Base-by-base conservation (phyloP, 768 basidiomycete genomes). In the Mycena alexandri region DNA sequence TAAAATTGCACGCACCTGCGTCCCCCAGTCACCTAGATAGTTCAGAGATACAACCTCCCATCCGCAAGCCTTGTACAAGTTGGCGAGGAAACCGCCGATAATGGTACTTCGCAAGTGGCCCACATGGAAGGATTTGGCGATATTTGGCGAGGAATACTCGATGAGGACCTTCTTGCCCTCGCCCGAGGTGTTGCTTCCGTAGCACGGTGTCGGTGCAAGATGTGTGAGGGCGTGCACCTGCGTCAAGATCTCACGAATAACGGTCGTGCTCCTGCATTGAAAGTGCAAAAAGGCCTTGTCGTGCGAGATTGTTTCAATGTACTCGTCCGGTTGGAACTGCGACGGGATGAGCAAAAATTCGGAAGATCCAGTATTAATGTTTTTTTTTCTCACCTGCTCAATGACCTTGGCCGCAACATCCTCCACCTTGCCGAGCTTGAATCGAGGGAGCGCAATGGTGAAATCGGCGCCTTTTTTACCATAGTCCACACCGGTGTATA, bases 11-110 rank as follows among this genome's bases (percentile, higher is more conserved):
- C 84, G 76, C 43, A 95, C 96, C 86, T 98, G 97, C 46, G 96
- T 98, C 24, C 97, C 97, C 97, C 96, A 99, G 75, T 98, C 97
- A 2, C 97, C 97, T 17, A 98, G 87, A 77, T 99, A 99, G 77
- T 99, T 99, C 79, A 98, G 82, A 2, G 92, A 86, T 42, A 87
- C 79, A n/a, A 96, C 95, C 9, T 95, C 87, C 96, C 95, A 99
- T 17, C 97, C 96, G 73, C 92, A 94, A 9, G 94, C 87, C 75
- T 90, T 91, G 84, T 99, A 97, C 46, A 98, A 73, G 79, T 98
- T 98, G 12, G 88, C 84, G 65, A 98, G 79, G 83, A 98, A 98
- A 0, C 94, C 92, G n/a, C 97, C 97, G 75, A 99, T 97, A 78
- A 99, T 99, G n/a, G 97, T 99, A 60, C 94, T 96, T 43, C 97